Evolutionary conservation across 148 eudicot species (phyloP).

Genomic region (Fallopia convolvulus): DNA sequence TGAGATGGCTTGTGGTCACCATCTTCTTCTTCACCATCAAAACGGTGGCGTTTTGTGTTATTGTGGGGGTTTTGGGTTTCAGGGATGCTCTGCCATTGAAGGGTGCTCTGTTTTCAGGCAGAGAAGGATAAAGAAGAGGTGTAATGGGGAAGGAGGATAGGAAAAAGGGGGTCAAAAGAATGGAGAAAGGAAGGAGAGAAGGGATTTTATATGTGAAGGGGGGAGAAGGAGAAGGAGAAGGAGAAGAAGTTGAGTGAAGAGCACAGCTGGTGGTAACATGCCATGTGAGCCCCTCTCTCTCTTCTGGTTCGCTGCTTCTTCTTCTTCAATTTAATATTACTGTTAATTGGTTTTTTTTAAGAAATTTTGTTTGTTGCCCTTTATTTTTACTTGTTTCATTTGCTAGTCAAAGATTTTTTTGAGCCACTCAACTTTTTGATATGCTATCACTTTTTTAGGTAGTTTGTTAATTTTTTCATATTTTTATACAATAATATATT

Average conservation of each 20-base stretch:
- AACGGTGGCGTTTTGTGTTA: not conserved
- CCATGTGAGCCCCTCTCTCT: constrained; percentile 48
- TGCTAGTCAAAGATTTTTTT: not conserved
- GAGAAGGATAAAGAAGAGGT: constrained; percentile 8
- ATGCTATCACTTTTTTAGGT: too few species aligned
- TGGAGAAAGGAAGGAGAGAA: constrained; percentile 21
- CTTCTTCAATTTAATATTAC: constrained; percentile 4
- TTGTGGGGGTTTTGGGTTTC: not conserved
- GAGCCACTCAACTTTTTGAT: too few species aligned
- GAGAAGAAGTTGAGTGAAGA: constrained; percentile 10
- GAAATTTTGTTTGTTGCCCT: not conserved
- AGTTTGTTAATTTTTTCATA: too few species aligned
- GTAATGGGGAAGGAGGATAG: not conserved
- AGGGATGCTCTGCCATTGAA: constrained; percentile 21
- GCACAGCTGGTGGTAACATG: constrained; percentile 74
- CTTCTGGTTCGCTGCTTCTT: not conserved
- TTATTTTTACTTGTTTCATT: not conserved
- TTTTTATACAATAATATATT: too few species aligned
- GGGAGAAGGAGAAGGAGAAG: constrained; percentile 20
- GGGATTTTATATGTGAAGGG: constrained; percentile 27
- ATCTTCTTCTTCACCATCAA: not conserved
- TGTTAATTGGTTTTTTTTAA: not conserved
- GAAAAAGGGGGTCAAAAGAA: constrained; percentile 31
- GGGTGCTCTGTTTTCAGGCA: constrained; percentile 8
- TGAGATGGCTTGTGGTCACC: not conserved